Base-by-base conservation (phyloP, 768 basidiomycete genomes). In the Hypholoma sublateritium region DNA sequence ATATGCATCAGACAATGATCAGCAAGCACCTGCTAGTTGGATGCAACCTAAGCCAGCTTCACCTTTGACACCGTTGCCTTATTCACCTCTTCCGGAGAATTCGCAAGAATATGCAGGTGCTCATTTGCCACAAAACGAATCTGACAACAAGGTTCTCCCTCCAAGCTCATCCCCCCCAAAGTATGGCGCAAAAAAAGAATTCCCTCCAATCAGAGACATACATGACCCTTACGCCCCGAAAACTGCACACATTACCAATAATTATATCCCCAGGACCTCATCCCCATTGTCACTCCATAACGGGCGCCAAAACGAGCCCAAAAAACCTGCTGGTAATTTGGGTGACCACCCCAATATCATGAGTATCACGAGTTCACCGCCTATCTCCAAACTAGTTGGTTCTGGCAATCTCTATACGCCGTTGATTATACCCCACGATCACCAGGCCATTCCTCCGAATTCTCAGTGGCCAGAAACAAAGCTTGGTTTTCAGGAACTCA, bases 181-280 rank as follows among this genome's bases (percentile, higher is more conserved):
- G 28, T 58, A 53, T 12, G 37, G 19, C 28, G 32, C 59, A 4
- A 60, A 50, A 39, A 59, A 58, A 47, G 57, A 61, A 24, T 28
- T 53, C 28, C 28, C 9, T 32, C 28, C 28, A 32, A 32, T 32
- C 51, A 56, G 56, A 45, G 61, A 61, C 4, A 62, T 67, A 54
- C 62, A 71, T 22, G 74, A 77, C 59, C 70, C 74, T n/a, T 78
- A 80, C 54, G 64, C 70, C 12, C 76, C 74, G 3, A 67, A 63
- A 60, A 48, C 60, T 7, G 55, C 37, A 16, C 58, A 61, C 21
- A 53, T 56, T 41, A 39, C 48, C 34, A 67, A 67, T 21, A 60
- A 63, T 45, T 70, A 67, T 53, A 68, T 66, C 35, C 69, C 72
- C 43, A 58, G 71, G 50, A 69, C 69, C 0, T 63, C 70, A 50